Evolutionary conservation across 345 rosid genomes (phyloP), one percentile per base, ranked within the genome.

Genomic region (Brassica nigra): DNA sequence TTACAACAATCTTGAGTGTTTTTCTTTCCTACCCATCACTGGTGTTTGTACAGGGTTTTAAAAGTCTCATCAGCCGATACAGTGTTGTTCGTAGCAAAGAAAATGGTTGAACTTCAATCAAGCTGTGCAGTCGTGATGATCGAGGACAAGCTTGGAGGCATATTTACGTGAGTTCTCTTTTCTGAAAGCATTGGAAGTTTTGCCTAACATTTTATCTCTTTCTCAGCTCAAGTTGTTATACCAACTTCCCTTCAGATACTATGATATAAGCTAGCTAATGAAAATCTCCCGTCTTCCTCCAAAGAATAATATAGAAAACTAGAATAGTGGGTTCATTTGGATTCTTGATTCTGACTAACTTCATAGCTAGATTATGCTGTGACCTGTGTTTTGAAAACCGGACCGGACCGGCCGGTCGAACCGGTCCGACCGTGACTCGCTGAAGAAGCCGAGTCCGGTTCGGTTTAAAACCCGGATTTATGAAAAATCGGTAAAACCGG

Each of bases 41-140:
- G 36, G n/a, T 81, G 73, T 74, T 84, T 62, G 78, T 86, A 81
- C 87, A 96, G 99, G 90, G 78, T 93, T 81, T 88, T 92, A 77
- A 90, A 90, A 80, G 91, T 93, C 79, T 85, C 86, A 62, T 90
- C 95, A 27, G 82, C 87, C 16, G 99, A 96, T 76, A 90, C 97
- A 52, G 97, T 96, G 78, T 83, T 90, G 81, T 70, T 44, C 39
- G 91, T 84, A 14, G 83, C 97, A 66, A 90, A 92, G 75, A 92
- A 88, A 90, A 96, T 96, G 98, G 91, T 89, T 70, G 99, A 96
- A 79, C 80, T 73, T 66, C 87, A 83, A 55, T 39, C 83, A 76
- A 90, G 93, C 83, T 88, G 88, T 76, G 97, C 97, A 75, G 89
- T 92, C n/a, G 97, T 93, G 75, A 84, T 85, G 9, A 81, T 90